A percentile compares a stretch with the other conserved stretches of the same genome.
Evolutionary conservation across 148 eudicot species (phyloP).

Genomic region (Cornus suecica): DNA sequence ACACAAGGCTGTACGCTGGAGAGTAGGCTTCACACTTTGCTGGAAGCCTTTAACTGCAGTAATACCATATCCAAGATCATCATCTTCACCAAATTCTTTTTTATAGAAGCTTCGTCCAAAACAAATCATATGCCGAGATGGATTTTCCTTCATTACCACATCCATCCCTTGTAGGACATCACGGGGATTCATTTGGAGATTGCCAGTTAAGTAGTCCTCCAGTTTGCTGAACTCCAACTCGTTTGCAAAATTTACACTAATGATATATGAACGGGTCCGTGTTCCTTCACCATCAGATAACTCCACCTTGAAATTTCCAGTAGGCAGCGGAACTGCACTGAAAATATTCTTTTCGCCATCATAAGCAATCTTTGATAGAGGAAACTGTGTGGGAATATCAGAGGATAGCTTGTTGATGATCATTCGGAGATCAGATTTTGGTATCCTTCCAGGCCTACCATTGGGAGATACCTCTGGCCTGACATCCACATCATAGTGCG

Average conservation of each 20-base stretch:
- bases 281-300: constrained; percentile 43
- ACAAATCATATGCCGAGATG: constrained; percentile 35
- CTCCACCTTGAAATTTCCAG: constrained; percentile 41
- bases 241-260: constrained; percentile 41
- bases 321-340: constrained; percentile 48
- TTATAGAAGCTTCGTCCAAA: constrained; percentile 52
- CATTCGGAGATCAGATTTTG: constrained; percentile 34
- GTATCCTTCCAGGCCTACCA: constrained; percentile 28
- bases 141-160: constrained; percentile 76
- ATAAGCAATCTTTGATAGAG: constrained; percentile 44
- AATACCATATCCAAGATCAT: constrained; percentile 35
- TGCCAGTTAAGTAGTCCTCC: constrained; percentile 40
- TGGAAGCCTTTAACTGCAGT: constrained; percentile 53
- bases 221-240: constrained; percentile 51
- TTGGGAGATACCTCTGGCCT: constrained; percentile 28
- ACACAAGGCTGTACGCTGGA: constrained; percentile 55
- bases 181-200: constrained; percentile 43
- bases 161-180: constrained; percentile 67
- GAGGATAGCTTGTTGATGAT: constrained; percentile 46
- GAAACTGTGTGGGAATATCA: constrained; percentile 32
- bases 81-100: background rate
- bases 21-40: constrained; percentile 53
- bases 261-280: constrained; percentile 28
- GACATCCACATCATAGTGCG: constrained; percentile 63
- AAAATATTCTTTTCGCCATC: constrained; percentile 74